phyloP scores from a whole-genome alignment of 768 basidiomycete species.

The Rossbeevera mucosa region DNA sequence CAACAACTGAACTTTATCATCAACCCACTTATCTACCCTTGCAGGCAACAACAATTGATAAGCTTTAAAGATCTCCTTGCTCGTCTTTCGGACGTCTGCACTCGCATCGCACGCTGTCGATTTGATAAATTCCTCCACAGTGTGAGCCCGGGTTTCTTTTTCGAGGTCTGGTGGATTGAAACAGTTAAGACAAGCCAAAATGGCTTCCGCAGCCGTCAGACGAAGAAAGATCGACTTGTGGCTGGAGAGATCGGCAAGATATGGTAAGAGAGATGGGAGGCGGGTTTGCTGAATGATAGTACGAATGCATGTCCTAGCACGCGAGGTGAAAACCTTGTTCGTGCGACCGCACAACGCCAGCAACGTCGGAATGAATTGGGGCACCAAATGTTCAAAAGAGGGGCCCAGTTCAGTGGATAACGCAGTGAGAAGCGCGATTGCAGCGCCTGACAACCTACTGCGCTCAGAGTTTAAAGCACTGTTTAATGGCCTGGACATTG shows the following conservation, averaged over 20 bases:
- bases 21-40: slow-evolving; percentile 59
- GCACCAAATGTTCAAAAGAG: slow-evolving; percentile 62
- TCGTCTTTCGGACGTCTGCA: slow-evolving; percentile 67
- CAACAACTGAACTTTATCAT: not conserved
- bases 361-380: slow-evolving; percentile 64
- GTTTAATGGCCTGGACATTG: slow-evolving; percentile 49
- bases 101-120: slow-evolving; percentile 66
- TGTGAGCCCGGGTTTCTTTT: slow-evolving; percentile 56
- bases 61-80: slow-evolving; percentile 68
- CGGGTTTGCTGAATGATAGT: slow-evolving; percentile 65
- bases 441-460: slow-evolving; percentile 61
- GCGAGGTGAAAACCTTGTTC: slow-evolving; percentile 72
- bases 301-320: slow-evolving; percentile 57
- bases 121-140: slow-evolving; percentile 69
- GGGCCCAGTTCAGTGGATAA: slow-evolving; percentile 53
- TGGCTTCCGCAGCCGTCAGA: slow-evolving; percentile 59
- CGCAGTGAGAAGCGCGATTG: slow-evolving; percentile 56
- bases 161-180: slow-evolving; percentile 79
- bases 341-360: slow-evolving; percentile 64
- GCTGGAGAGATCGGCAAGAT: slow-evolving; percentile 50
- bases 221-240: slow-evolving; percentile 69
- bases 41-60: slow-evolving; percentile 68
- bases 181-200: slow-evolving; percentile 62
- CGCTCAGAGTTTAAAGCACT: slow-evolving; percentile 69
- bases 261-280: slow-evolving; percentile 56